Base-by-base conservation (phyloP, 345 rosid species). In the Corchorus olitorius region DNA sequence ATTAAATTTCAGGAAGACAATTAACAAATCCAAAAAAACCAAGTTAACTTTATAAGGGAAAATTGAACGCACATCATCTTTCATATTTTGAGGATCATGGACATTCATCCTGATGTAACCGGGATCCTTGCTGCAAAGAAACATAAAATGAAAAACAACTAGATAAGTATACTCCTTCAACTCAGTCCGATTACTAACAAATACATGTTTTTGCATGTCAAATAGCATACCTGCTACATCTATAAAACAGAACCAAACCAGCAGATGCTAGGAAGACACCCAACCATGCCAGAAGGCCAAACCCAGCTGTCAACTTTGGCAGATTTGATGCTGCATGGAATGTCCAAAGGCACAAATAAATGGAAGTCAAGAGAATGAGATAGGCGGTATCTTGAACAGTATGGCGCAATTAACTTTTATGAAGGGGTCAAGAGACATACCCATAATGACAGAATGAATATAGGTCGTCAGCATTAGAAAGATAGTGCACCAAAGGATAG, bases 61-160 rank as follows among this genome's bases (percentile, higher is more conserved):
- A 35, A 16, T 35, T 2, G 15, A 76, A 84, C 97, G 50, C 70
- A 96, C 98, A 71, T 93, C 98, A 85, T 96, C 99, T 86, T 93
- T 93, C 89, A 91, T 89, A 81, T 81, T 92, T 82, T 88, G 97
- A 43, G 87, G 86, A 87, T 90, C 97, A 79, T 87, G 93, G 37
- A 83, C 86, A 84, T 87, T 93, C 93, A 86, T 89, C 87, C 84
- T 88, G 84, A 96, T 90, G 84, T 80, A 96, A 77, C 98, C 98
- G 15, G 98, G 99, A 86, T 96, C 97, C 87, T 91, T 96, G 76
- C 98, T 96, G 97, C 84, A 81, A 55, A 81, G 66, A 77, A 65
- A 54, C 11, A 34, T 37, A 52, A 77, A 74, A 52, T 67, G 16
- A 48, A 52, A 37, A 74, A 35, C 1, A 55, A 60, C 13, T 60